Evolutionary conservation across 116 monocot species (phyloP).

Genomic region (Zostera marina): DNA sequence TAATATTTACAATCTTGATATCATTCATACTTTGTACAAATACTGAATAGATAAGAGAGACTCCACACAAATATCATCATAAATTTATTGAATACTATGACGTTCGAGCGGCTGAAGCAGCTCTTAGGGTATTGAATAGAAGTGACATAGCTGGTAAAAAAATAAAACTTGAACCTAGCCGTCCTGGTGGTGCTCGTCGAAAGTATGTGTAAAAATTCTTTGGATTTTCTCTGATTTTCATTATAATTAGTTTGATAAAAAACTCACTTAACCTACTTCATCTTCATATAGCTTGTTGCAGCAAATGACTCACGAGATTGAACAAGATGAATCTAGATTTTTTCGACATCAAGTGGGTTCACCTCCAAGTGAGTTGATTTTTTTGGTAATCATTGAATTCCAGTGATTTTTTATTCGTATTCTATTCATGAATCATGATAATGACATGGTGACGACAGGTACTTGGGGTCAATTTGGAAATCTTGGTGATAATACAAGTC

Average conservation of each 20-base stretch:
- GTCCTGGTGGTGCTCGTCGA: conserved; percentile 91
- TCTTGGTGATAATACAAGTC: conserved; percentile 36
- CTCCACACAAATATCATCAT: conserved; percentile 83
- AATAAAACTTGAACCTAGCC: conserved; percentile 87
- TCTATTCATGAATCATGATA: neutral
- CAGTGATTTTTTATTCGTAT: neutral
- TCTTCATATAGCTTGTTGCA: conserved; percentile 51
- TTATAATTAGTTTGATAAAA: neutral
- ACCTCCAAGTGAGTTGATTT: conserved; percentile 50
- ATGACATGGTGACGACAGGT: conserved; percentile 19
- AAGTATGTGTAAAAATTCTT: conserved; percentile 24
- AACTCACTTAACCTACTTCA: neutral
- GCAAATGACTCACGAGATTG: conserved; percentile 58
- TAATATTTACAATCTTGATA: neutral
- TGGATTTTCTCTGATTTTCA: neutral
- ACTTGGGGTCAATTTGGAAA: conserved; percentile 60
- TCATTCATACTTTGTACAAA: neutral
- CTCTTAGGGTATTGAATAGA: conserved; percentile 70
- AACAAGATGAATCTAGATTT: conserved; percentile 54
- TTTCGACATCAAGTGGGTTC: conserved; percentile 54
- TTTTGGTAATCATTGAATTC: neutral
- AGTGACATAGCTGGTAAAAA: conserved; percentile 88
- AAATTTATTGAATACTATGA: conserved; percentile 91
- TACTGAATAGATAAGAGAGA: conserved; percentile 68
- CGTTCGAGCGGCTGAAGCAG: conserved; percentile 79